Base-by-base conservation (phyloP, 1,139 yeast genomes). In the Suhomyces bolitotheri region DNA sequence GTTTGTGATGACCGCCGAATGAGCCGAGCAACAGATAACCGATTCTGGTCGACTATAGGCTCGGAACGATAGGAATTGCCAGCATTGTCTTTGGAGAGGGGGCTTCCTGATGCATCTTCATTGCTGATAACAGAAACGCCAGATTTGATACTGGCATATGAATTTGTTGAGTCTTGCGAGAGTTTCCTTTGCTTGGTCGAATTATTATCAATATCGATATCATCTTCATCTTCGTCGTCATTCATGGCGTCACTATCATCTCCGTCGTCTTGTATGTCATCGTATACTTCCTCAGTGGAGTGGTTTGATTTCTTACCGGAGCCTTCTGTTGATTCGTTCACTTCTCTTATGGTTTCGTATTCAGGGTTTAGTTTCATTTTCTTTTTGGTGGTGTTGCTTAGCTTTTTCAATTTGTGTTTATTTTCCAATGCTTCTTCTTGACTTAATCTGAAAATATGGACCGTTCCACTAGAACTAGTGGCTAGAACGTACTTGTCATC, bases 381-480 rank as follows among this genome's bases (percentile, higher is more conserved):
- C 33, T 31, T 29, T 27, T 39, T 34, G 22, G 34, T 22, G 13
- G 38, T 12, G 22, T 40, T 29, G 29, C 46, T 29, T 38, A 50
- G 29, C 43, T 57, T 51, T 35, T 61, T 64, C 32, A 57, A 53
- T 37, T 57, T 61, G 36, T 67, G 73, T 46, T 68, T 70, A 33
- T 51, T 65, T 25, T 61, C 71, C 32, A 75, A 62, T 0, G 79
- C 71, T 53, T 77, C 82, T 25, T 76, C 80, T 43, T 73, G 80
- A 0, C 85, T 82, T 27, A 84, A 57, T 40, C 89, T 73, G 67
- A 92, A 92, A 15, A 92, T 79, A 57, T 92, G 98, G 10, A 92
- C 95, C 0, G 98, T 92, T 40, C 86, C 95, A 22, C 96, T 87
- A 1, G 97, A 85, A 29, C 95, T 83, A 17, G 95, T 81, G 2